These are phyloP conservation scores for Filosporella fistucella DNA, from an alignment of 495 filamentous ascomycete genomes.

Conservation along the genomic window DNA sequence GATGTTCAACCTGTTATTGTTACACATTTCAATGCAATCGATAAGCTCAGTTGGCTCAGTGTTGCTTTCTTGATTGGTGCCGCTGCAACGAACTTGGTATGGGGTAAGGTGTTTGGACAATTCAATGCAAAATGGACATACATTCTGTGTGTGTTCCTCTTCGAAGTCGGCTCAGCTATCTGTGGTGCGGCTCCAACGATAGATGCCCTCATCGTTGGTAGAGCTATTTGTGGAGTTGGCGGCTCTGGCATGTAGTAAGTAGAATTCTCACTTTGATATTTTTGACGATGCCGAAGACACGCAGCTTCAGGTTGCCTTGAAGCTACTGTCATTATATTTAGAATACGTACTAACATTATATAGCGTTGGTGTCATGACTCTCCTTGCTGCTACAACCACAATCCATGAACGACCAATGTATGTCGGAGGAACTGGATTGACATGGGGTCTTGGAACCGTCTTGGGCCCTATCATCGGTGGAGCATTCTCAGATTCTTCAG, in stretches of 20 bases:
- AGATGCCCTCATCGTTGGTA: conserved; percentile 48
- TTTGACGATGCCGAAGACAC: too few species aligned
- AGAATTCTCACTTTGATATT: too few species aligned
- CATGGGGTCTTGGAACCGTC: conserved; percentile 48
- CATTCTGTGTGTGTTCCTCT: conserved; percentile 41
- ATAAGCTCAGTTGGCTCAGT: conserved; percentile 52
- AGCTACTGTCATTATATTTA: too few species aligned
- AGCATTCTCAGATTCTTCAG: conserved; percentile 49
- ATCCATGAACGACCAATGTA: conserved; percentile 41
- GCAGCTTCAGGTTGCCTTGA: too few species aligned
- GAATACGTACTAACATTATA: too few species aligned
- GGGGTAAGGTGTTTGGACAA: conserved; percentile 39
- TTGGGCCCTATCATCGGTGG: conserved; percentile 62
- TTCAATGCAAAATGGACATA: conserved; percentile 54
- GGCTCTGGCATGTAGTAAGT: conserved; percentile 54
- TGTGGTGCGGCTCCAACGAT: conserved; percentile 51
- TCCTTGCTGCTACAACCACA: conserved; percentile 38
- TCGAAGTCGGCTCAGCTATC: conserved; percentile 46
- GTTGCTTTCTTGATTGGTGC: conserved; percentile 49
- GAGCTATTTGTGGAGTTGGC: conserved; percentile 37
- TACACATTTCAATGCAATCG: conserved; percentile 41
- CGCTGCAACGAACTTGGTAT: conserved; percentile 39
- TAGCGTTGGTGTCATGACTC: conserved; percentile 39
- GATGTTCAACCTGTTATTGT: conserved; percentile 52
- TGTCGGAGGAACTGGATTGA: conserved; percentile 35